These are phyloP conservation scores for Exophiala dermatitidis DNA, from an alignment of 2,329 filamentous ascomycete species.

Conservation along the genomic window DNA sequence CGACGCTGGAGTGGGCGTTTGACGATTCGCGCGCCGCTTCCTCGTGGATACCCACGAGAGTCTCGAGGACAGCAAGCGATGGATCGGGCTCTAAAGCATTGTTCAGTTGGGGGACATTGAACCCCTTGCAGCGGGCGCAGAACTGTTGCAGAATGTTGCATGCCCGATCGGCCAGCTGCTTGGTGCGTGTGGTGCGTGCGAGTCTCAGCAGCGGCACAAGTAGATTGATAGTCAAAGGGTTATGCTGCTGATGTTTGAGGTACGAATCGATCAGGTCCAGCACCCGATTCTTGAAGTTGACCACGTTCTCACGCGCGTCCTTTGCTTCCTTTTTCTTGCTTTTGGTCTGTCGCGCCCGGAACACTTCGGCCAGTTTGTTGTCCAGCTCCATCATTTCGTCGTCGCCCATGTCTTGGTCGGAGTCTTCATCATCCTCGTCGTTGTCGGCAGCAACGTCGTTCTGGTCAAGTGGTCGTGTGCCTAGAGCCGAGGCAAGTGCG, in stretches of 20 bases:
- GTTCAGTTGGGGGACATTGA: conserved; percentile 41
- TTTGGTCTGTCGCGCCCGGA: conserved; percentile 57
- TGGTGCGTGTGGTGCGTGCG: conserved; percentile 67
- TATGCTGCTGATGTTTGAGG: conserved; percentile 67
- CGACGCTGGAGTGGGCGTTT: conserved; percentile 65
- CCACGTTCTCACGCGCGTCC: conserved; percentile 77
- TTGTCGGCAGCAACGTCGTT: conserved; percentile 50
- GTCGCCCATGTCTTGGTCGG: conserved; percentile 79
- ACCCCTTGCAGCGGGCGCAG: conserved; percentile 55
- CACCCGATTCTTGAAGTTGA: conserved; percentile 92
- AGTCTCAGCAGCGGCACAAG: conserved; percentile 70
- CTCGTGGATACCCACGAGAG: conserved; percentile 59
- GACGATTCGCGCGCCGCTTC: conserved; percentile 51
- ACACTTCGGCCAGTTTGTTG: conserved; percentile 72
- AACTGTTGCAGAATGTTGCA: conserved; percentile 65
- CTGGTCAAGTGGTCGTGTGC: conserved; percentile 56
- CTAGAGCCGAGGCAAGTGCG: conserved; percentile 69
- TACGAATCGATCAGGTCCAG: conserved; percentile 83
- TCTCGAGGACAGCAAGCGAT: conserved; percentile 6
- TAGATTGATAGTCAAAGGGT: conserved; percentile 59
- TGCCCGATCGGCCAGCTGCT: conserved; percentile 67
- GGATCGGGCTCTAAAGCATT: conserved; percentile 33
- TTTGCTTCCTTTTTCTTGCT: conserved; percentile 77
- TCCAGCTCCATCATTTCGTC: conserved; percentile 92
- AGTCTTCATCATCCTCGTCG: conserved; percentile 49